These are phyloP conservation scores for Aristolochia californica DNA, from an alignment of 164 flowering plant species.

Conservation along the genomic window DNA sequence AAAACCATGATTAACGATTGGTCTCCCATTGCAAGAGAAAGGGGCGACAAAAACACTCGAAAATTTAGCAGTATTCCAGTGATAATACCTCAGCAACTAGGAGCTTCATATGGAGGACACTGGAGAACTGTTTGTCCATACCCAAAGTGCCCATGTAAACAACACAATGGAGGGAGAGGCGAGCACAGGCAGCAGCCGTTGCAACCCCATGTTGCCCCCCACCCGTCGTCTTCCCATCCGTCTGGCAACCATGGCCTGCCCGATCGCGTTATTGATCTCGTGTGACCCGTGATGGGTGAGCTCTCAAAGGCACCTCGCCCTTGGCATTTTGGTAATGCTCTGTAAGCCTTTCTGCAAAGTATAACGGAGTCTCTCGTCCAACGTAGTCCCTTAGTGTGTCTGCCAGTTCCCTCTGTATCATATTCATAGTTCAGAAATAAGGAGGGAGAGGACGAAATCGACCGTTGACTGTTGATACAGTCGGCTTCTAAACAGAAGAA, in stretches of 20 bases:
- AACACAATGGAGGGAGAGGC: slow-evolving; percentile 76
- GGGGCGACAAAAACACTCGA: too few species aligned
- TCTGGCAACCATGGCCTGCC: slow-evolving; percentile 89
- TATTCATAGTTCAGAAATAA: too few species aligned
- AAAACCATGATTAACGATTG: too few species aligned
- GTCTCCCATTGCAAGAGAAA: too few species aligned
- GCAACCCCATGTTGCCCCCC: slow-evolving; percentile 97
- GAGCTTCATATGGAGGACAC: slow-evolving; percentile 88
- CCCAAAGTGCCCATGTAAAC: slow-evolving; percentile 95
- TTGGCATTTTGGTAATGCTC: slow-evolving; percentile 67
- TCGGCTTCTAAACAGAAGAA: too few species aligned
- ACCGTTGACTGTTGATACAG: too few species aligned
- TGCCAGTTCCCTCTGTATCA: slow-evolving; percentile 54
- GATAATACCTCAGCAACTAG: slow-evolving; percentile 98
- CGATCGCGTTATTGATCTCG: slow-evolving; percentile 90
- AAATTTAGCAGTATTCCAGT: too few species aligned
- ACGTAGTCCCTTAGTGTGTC: slow-evolving; percentile 83
- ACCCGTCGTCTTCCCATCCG: slow-evolving; percentile 72
- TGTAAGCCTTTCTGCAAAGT: slow-evolving; percentile 80
- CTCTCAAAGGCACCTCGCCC: slow-evolving; percentile 78
- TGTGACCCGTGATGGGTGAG: slow-evolving; percentile 94
- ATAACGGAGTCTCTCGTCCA: slow-evolving; percentile 81
- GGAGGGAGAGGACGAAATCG: too few species aligned
- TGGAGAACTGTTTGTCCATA: slow-evolving; percentile 84
- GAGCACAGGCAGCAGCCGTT: slow-evolving; percentile 91